Base-by-base conservation (phyloP, 768 basidiomycete genomes). In the Lactarius trivialis region DNA sequence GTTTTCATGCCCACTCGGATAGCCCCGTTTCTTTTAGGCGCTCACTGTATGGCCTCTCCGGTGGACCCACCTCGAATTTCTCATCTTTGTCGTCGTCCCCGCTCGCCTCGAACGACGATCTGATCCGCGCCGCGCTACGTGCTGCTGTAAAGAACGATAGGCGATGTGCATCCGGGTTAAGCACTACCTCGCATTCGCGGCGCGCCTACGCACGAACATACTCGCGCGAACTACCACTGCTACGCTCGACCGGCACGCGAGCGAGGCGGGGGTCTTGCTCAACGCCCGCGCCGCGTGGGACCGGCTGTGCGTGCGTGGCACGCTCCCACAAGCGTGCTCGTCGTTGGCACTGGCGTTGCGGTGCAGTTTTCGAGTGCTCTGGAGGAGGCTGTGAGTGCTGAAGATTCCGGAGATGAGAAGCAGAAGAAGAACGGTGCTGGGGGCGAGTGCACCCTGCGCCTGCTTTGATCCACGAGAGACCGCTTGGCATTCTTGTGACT, bases 161-260 rank as follows among this genome's bases (percentile, higher is more conserved):
- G 79, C 89, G 0, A 78, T 82, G 8, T 66, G 75, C 0, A 80
- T 78, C 45, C 87, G 95, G 7, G 77, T 94, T 19, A 78, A 78
- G 19, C 79, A 85, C 33, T 92, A 92, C 70, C 74, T 78, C 24
- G 78, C 81, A 0, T 86, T 86, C 68, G 80, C 89, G 0, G 80
- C 85, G 1, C 81, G 86, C 0, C 75, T 91, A 8, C 76, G 77
- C 14, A 82, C 82, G 21, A 95, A 95, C 71, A 86, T 97, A 11
- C 76, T 98, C 28, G 85, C 1, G 84, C 92, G 37, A 96, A 98
- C 74, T 98, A 98, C 71, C 84, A 95, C 55, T 95, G 95, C 2
- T 98, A 89, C 70, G 96, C 70, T 95, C 92, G 55, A 80, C 82
- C 1, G 92, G 93, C 0, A 73, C 73, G 0, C 96, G 0, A 85